A percentile compares a stretch with the other conserved stretches of the same genome.
These are phyloP conservation scores for Exsudoporus floridanus DNA, from an alignment of 1,284 basidiomycete genomes.

Conservation along the genomic window DNA sequence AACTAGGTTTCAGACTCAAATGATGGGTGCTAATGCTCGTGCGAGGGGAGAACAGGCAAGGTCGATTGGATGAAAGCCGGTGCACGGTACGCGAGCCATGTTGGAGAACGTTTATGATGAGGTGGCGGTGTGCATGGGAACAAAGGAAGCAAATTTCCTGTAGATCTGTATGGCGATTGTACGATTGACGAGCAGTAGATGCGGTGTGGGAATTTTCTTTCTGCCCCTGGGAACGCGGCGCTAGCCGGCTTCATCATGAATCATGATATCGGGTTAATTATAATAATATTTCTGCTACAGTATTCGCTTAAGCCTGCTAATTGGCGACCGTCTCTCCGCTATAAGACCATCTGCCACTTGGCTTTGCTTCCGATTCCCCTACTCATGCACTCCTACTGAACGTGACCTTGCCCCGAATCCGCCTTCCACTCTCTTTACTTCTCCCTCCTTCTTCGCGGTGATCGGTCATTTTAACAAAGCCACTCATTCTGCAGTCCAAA, in stretches of 20 bases:
- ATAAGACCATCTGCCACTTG: conserved; percentile 11
- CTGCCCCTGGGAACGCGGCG: conserved; percentile 11
- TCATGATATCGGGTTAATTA: not conserved
- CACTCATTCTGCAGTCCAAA: not conserved
- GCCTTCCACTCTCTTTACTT: conserved; percentile 11
- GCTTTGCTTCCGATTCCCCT: not conserved
- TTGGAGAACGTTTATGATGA: conserved; percentile 33
- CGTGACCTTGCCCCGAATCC: not conserved
- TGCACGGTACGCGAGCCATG: conserved; percentile 30
- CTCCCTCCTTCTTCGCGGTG: conserved; percentile 9
- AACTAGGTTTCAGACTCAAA: conserved; percentile 24
- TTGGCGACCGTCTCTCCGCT: not conserved
- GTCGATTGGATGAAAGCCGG: conserved; percentile 43
- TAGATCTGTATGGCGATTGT: not conserved
- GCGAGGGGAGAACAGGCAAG: conserved; percentile 41
- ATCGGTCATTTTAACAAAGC: not conserved
- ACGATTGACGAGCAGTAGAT: not conserved
- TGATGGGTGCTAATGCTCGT: conserved; percentile 44
- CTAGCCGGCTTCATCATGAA: conserved; percentile 4
- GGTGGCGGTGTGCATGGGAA: conserved; percentile 16
- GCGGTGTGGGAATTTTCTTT: not conserved
- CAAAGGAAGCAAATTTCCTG: not conserved
- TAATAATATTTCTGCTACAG: too few species aligned
- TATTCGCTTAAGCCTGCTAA: too few species aligned
- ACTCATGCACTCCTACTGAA: conserved; percentile 8